phyloP scores from a whole-genome alignment of 2,329 filamentous ascomycete genomes.

The Alternaria metachromatica region DNA sequence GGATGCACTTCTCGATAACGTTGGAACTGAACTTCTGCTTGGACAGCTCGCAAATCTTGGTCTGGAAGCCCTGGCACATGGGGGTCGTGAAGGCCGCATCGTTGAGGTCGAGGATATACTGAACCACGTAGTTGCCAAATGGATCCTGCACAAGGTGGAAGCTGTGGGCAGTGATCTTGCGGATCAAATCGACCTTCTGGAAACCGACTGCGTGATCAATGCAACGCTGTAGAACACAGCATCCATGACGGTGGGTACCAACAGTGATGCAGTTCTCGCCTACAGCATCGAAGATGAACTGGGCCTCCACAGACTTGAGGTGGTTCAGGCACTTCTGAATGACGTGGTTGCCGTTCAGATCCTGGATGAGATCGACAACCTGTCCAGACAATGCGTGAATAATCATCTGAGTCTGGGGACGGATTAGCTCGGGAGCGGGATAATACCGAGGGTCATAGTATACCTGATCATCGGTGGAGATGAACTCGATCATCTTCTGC shows the following conservation, averaged over 20 bases:
- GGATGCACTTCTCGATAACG: slow-evolving; percentile 91
- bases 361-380: slow-evolving; percentile 94
- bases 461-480: slow-evolving; percentile 79
- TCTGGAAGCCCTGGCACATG: slow-evolving; percentile 79
- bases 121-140: slow-evolving; percentile 98
- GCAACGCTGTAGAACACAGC: slow-evolving; percentile 96
- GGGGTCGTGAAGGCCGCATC: slow-evolving; percentile 88
- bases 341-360: slow-evolving; percentile 97
- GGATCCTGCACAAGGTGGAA: slow-evolving; percentile 91
- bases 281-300: slow-evolving; percentile 97
- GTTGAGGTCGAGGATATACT: slow-evolving; percentile 95
- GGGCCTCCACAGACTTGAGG: slow-evolving; percentile 79
- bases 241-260: slow-evolving; percentile 95
- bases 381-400: slow-evolving; percentile 81
- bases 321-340: slow-evolving; percentile 99
- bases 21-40: slow-evolving; percentile 99
- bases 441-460: slow-evolving; percentile 14
- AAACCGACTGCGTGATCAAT: slow-evolving; percentile 93
- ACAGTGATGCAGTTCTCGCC: slow-evolving; percentile 86
- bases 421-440: slow-evolving; percentile 15
- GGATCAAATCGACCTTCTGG: slow-evolving; percentile 87
- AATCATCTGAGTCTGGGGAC: slow-evolving; percentile 72
- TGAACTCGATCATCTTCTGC: slow-evolving; percentile 99
- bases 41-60: slow-evolving; percentile 74
- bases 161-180: slow-evolving; percentile 87